Base-by-base conservation (phyloP, 2,329 filamentous ascomycete species). In the Trichocomaceae sp. region DNA sequence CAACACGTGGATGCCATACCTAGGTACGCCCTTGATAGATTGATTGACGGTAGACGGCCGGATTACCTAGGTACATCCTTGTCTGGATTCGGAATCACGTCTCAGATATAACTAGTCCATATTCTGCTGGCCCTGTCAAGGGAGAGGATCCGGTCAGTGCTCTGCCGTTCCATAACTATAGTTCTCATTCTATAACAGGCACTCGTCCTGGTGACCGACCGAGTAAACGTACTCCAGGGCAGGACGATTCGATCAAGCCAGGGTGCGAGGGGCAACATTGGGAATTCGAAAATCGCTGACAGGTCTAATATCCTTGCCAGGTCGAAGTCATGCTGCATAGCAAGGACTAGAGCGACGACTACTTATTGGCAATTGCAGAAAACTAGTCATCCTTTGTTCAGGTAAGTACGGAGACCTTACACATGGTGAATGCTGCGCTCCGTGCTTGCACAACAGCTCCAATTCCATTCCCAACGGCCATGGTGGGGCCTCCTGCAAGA, bases 1-100 rank as follows among this genome's bases (percentile, higher is more conserved):
- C 31, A 15, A 46, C 50, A 52, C 49, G 49, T 51, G 49, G 49
- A 37, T 45, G 29, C 41, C 41, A 52, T n/a, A n/a, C n/a, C n/a
- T n/a, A n/a, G n/a, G n/a, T n/a, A n/a, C 22, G 23, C 23, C 23
- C 23, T 26, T 26, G 23, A 26, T 26, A n/a, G n/a, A n/a, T n/a
- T n/a, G n/a, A n/a, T n/a, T n/a, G 23, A 26, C 3, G 7, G 7
- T 26, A 26, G 23, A 26, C 23, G 23, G 23, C 3, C 23, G 23
- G n/a, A n/a, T n/a, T n/a, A 26, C 50, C 50, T 52, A 33, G 49
- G 45, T 37, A 35, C 12, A 45, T 35, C 49, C 49, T 45, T 42
- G 39, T 45, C 39, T 5, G 39, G 19, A 42, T 22, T 35, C 10
- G 17, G 17, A 5, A 22, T 9, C 22, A 4, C 39, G 39, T 17